phyloP scores from a whole-genome alignment of 345 rosid species.

The Passiflora organensis region DNA sequence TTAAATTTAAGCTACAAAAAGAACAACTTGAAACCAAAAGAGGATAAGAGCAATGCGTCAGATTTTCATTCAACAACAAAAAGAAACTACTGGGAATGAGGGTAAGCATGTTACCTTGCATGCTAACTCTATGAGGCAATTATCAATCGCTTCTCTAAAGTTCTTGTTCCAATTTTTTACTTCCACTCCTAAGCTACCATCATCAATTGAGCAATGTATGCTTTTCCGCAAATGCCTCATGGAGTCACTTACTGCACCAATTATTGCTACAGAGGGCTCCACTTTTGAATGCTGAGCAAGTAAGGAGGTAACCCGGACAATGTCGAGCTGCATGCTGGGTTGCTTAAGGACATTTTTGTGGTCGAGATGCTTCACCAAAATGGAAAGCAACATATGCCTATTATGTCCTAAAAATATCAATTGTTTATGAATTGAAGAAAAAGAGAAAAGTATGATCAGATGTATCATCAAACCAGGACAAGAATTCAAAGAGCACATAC shows the following conservation, averaged over 20 bases:
- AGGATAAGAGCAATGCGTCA: slow-evolving; percentile 1
- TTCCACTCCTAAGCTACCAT: slow-evolving; percentile 56
- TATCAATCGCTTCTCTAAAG: slow-evolving; percentile 69
- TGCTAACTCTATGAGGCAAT: slow-evolving; percentile 70
- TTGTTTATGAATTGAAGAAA: slow-evolving; percentile 7
- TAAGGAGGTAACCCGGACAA: slow-evolving; percentile 64
- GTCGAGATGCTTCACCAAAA: slow-evolving; percentile 91
- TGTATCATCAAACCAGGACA: not conserved
- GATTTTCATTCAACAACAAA: not conserved
- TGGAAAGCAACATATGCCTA: slow-evolving; percentile 77
- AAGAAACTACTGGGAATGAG: slow-evolving; percentile 8
- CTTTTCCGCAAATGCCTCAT: slow-evolving; percentile 89
- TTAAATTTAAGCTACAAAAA: not conserved
- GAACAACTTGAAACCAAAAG: slow-evolving; percentile 1
- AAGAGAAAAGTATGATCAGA: slow-evolving; percentile 6
- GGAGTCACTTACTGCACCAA: slow-evolving; percentile 71
- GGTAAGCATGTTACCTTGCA: slow-evolving; percentile 39
- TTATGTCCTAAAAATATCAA: slow-evolving; percentile 51
- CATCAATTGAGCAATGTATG: slow-evolving; percentile 75
- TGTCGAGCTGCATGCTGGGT: slow-evolving; percentile 70
- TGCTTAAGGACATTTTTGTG: slow-evolving; percentile 81
- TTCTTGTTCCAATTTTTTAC: slow-evolving; percentile 50
- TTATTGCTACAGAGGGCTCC: slow-evolving; percentile 69
- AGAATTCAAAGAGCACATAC: not conserved
- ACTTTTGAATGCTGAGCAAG: slow-evolving; percentile 66